phyloP scores from a whole-genome alignment of 805 yeast species.

The Torulaspora maleeae region DNA sequence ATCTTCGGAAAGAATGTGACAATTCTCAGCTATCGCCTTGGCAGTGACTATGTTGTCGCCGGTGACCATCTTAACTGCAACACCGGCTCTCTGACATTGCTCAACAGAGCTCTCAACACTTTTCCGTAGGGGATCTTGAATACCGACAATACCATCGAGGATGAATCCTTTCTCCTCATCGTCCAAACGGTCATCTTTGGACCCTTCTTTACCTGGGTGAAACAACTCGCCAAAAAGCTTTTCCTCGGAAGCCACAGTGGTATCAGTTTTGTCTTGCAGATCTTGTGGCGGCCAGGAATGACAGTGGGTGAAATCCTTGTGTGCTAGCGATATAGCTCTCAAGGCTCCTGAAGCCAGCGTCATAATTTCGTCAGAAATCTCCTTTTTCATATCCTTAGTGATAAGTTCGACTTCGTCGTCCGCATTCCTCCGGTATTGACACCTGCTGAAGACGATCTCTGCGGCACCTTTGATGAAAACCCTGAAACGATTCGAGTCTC shows the following conservation, averaged over 20 bases:
- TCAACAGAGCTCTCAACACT: conserved; percentile 89
- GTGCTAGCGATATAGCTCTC: conserved; percentile 85
- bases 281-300: conserved; percentile 66
- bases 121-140: conserved; percentile 87
- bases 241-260: conserved; percentile 43
- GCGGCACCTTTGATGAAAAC: conserved; percentile 90
- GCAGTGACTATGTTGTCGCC: conserved; percentile 95
- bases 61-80: conserved; percentile 94
- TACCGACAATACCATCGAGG: conserved; percentile 78
- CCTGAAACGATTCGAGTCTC: conserved; percentile 43
- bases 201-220: conserved; percentile 27
- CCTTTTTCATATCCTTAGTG: conserved; percentile 14
- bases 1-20: conserved; percentile 60
- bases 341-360: conserved; percentile 72
- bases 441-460: conserved; percentile 67
- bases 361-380: conserved; percentile 43
- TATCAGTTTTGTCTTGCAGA: conserved; percentile 33
- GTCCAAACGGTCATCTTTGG: conserved; percentile 14
- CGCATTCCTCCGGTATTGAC: conserved; percentile 41
- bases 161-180: conserved; percentile 39
- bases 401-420: conserved; percentile 33
- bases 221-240: conserved; percentile 38
- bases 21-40: conserved; percentile 78
- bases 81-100: conserved; percentile 87
- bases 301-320: conserved; percentile 54